These are phyloP conservation scores for Friedmanniomyces simplex DNA, from an alignment of 495 filamentous ascomycete genomes.

Conservation along the genomic window DNA sequence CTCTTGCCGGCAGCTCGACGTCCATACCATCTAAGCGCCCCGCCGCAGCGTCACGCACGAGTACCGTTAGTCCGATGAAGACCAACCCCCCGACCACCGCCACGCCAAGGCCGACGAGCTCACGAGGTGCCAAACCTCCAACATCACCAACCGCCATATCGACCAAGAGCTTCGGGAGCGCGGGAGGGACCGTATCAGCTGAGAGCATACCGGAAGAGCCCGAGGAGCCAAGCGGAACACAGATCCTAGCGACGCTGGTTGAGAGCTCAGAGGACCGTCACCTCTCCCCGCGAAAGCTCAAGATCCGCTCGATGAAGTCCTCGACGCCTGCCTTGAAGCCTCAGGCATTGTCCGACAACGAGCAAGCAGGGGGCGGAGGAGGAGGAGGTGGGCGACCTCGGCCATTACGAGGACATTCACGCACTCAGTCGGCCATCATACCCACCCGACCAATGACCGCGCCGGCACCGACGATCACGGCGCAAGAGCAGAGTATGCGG, in stretches of 20 bases:
- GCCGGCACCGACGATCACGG: background rate
- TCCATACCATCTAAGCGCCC: slow-evolving; percentile 10
- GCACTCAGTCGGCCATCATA: slow-evolving; percentile 15
- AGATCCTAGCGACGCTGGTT: background rate
- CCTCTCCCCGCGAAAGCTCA: slow-evolving; percentile 11
- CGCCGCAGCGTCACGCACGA: background rate
- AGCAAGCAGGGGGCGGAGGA: background rate
- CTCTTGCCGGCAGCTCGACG: background rate
- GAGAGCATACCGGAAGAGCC: slow-evolving; percentile 17
- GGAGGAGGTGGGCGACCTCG: background rate
- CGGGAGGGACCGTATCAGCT: background rate
- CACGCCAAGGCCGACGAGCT: background rate
- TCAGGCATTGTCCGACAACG: slow-evolving; percentile 15
- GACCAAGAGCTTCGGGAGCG: slow-evolving; percentile 4
- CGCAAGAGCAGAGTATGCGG: slow-evolving; percentile 1
- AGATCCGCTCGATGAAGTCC: slow-evolving; percentile 11
- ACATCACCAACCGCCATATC: background rate
- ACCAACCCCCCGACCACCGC: background rate
- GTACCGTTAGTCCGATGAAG: slow-evolving; percentile 7
- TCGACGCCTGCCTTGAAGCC: slow-evolving; percentile 9
- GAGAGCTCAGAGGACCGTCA: background rate
- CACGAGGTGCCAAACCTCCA: slow-evolving; percentile 3
- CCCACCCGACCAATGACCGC: slow-evolving; percentile 1
- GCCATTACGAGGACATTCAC: slow-evolving; percentile 1
- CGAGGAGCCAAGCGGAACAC: background rate